A percentile compares a stretch with the other conserved stretches of the same genome.
These are phyloP conservation scores for Yamadazyma takamatsuzukensis DNA, from an alignment of 805 yeast genomes.

Conservation along the genomic window DNA sequence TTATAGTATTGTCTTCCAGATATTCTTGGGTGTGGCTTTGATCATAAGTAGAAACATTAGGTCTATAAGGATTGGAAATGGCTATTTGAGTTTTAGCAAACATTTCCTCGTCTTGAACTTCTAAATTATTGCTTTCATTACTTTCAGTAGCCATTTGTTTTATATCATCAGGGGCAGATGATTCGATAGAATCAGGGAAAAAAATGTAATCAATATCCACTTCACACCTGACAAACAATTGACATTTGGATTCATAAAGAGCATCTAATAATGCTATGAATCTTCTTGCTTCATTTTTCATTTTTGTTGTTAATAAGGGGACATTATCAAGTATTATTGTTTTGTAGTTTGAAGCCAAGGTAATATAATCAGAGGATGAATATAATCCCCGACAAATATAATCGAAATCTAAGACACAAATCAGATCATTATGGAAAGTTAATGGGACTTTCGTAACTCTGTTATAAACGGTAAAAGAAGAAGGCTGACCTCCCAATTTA, in stretches of 20 bases:
- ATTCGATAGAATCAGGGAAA: slow-evolving; percentile 48
- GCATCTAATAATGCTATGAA: slow-evolving; percentile 68
- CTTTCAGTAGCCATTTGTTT: slow-evolving; percentile 15
- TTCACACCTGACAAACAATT: slow-evolving; percentile 50
- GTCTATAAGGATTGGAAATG: slow-evolving; percentile 61
- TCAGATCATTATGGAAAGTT: slow-evolving; percentile 30
- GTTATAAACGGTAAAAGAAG: slow-evolving; percentile 51
- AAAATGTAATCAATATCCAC: slow-evolving; percentile 51
- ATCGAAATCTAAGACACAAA: slow-evolving; percentile 48
- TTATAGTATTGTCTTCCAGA: slow-evolving; percentile 4
- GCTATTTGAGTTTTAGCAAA: slow-evolving; percentile 61
- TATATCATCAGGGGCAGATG: slow-evolving; percentile 10
- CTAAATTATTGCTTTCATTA: slow-evolving; percentile 29
- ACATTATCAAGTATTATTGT: slow-evolving; percentile 58
- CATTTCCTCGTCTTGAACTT: slow-evolving; percentile 67
- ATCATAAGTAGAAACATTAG: slow-evolving; percentile 63
- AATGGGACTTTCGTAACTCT: slow-evolving; percentile 47
- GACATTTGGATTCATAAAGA: slow-evolving; percentile 63
- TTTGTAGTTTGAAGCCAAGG: slow-evolving; percentile 57
- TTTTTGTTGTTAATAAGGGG: slow-evolving; percentile 52
- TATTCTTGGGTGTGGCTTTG: slow-evolving; percentile 34
- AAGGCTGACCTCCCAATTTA: slow-evolving; percentile 14
- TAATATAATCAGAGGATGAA: slow-evolving; percentile 69
- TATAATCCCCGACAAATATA: slow-evolving; percentile 53
- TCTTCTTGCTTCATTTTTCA: slow-evolving; percentile 66